Evolutionary conservation across 2,329 filamentous ascomycete species (phyloP).

Genomic region (Lachnellula cervina): DNA sequence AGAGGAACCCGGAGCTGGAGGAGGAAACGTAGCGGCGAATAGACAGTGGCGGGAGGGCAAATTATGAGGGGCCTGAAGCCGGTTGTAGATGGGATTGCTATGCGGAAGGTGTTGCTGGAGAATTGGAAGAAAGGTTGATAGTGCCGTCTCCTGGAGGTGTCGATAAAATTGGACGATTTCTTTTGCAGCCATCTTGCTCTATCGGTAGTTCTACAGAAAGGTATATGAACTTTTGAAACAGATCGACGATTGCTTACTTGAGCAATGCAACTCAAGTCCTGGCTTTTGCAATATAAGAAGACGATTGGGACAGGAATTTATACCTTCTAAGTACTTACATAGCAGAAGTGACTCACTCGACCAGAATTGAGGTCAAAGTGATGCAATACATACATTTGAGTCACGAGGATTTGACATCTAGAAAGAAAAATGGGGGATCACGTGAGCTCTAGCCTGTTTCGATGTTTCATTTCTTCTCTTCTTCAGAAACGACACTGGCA

Average conservation of each 20-base stretch:
- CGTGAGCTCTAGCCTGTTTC: too few relatives aligned
- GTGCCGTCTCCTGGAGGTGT: constrained; percentile 17
- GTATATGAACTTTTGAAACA: not conserved
- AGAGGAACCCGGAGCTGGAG: not conserved
- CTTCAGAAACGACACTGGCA: too few relatives aligned
- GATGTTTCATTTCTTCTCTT: too few relatives aligned
- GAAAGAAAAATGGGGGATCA: too few relatives aligned
- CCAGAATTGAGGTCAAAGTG: not conserved
- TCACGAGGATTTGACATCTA: too few relatives aligned
- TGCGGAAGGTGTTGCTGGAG: constrained; percentile 22
- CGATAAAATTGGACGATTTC: constrained; percentile 9
- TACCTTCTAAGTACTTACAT: not conserved
- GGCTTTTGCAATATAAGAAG: too few relatives aligned
- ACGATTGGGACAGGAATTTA: not conserved
- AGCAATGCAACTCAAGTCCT: not conserved
- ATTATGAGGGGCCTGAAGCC: constrained; percentile 28
- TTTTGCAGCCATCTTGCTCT: not conserved
- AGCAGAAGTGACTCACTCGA: not conserved
- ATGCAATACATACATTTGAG: not conserved
- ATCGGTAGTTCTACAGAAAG: not conserved
- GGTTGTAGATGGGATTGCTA: constrained; percentile 27
- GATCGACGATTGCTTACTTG: not conserved
- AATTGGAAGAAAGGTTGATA: constrained; percentile 18
- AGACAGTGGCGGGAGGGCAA: constrained; percentile 23
- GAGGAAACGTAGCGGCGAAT: constrained; percentile 28